Percentiles rank a stretch among this genome's conserved stretches.
Evolutionary conservation across 495 filamentous ascomycete species (phyloP).

Genomic region (Pseudotulostoma volvatum): DNA sequence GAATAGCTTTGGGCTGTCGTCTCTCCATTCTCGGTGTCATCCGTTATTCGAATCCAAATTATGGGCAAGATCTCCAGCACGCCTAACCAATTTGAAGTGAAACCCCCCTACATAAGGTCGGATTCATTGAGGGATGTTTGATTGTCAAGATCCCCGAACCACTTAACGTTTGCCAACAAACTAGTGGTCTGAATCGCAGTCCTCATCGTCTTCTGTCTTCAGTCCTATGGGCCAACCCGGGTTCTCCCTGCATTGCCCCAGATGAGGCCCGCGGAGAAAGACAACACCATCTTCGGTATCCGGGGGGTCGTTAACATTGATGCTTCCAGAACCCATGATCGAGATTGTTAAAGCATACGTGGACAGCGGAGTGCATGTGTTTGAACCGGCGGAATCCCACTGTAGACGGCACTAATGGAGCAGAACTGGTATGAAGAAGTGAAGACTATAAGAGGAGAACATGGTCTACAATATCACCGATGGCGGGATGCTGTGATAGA

Average conservation of each 20-base stretch:
- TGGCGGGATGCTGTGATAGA: too few species aligned
- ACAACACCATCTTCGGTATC: constrained; percentile 88
- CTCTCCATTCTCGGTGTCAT: constrained; percentile 80
- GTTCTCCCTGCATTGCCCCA: constrained; percentile 79
- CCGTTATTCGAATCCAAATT: constrained; percentile 88
- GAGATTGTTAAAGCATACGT: constrained; percentile 76
- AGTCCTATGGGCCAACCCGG: constrained; percentile 68
- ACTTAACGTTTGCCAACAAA: constrained; percentile 93
- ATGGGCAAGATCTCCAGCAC: constrained; percentile 78
- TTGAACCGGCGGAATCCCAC: constrained; percentile 14
- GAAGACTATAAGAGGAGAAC: too few species aligned
- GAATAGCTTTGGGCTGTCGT: constrained; percentile 79
- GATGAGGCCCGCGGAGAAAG: constrained; percentile 52
- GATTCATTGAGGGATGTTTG: constrained; percentile 78
- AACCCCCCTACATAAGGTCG: constrained; percentile 52
- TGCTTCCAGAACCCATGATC: constrained; percentile 80
- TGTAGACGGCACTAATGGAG: too few species aligned
- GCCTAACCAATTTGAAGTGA: constrained; percentile 63
- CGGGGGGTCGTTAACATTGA: constrained; percentile 88
- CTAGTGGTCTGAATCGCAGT: constrained; percentile 74
- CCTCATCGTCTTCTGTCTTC: constrained; percentile 66
- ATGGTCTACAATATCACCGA: too few species aligned
- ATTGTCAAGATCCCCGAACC: constrained; percentile 97
- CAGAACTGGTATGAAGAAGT: too few species aligned
- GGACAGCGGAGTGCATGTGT: constrained; percentile 58